Base-by-base conservation (phyloP, 2,329 filamentous ascomycete species). In the Drechslera avenae region DNA sequence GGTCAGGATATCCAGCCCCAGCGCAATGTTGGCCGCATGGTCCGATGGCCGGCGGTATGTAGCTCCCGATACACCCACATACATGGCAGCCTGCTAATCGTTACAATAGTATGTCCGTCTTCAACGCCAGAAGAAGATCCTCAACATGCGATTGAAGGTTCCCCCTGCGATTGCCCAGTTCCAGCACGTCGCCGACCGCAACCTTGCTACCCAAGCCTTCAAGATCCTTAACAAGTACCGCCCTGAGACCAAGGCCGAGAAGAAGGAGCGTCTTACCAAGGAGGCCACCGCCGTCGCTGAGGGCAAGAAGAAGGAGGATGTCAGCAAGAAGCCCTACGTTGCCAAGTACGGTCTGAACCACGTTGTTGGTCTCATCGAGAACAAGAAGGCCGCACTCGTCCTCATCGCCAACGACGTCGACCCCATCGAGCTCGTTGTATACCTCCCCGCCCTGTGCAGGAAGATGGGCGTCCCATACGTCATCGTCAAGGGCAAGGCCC, bases 141-240 rank as follows among this genome's bases (percentile, higher is more conserved):
- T 99, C 79, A 91, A 93, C 85, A 85, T 99, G 81, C 93, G 94
- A 75, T 85, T 99, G 75, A 99, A 99, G 89, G 94, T 99, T 60
- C 94, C 94, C 61, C 94, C 95, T 75, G 88, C 93, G 71, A 91
- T 99, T 72, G 87, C 93, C 69, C 94, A 99, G 85, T 99, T 97
- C 88, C 88, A 91, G 83, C 89, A 93, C 80, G 91, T 95, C 71
- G 89, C 97, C 47, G 72, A 74, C 71, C 70, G 72, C 46, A 75
- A 73, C 64, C 69, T 93, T 66, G 95, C 95, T 69, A 90, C 91
- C 72, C 93, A 97, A 84, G 85, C 90, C 65, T 94, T 99, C 86
- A 97, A 97, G 87, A 88, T 99, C 76, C 90, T 99, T 76, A 96
- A 96, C 90, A 99, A 99, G 86, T 99, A 99, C 89, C 91, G 93